Evolutionary conservation across 2,329 filamentous ascomycete genomes (phyloP).

Genomic region (Alternaria novae-zelandiae): DNA sequence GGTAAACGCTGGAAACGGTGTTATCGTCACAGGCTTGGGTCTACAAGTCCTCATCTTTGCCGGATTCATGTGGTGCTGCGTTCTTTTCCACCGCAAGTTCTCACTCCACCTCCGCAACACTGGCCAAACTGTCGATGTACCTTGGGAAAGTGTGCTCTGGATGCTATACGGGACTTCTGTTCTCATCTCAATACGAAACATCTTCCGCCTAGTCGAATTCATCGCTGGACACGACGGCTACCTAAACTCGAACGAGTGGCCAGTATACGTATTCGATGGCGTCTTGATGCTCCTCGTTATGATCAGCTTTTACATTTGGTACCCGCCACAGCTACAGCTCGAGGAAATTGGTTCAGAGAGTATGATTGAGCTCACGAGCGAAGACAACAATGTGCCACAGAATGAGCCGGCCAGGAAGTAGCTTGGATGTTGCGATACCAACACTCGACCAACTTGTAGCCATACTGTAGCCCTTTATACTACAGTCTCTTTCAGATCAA

Average conservation of each 20-base stretch:
- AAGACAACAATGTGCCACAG: neutral
- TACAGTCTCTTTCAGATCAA: constrained; percentile 20
- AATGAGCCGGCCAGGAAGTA: neutral
- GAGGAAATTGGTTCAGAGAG: neutral
- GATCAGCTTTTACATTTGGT: constrained; percentile 14
- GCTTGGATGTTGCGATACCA: neutral
- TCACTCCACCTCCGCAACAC: constrained; percentile 24
- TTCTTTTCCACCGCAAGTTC: constrained; percentile 53
- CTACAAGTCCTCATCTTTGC: constrained; percentile 65
- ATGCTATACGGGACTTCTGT: constrained; percentile 46
- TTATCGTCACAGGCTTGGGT: constrained; percentile 62
- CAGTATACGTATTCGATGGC: constrained; percentile 58
- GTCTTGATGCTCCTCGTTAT: constrained; percentile 49
- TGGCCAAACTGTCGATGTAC: constrained; percentile 10
- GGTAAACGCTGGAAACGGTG: constrained; percentile 12
- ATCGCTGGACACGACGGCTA: constrained; percentile 49
- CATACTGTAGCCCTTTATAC: neutral
- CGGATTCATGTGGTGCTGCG: constrained; percentile 58
- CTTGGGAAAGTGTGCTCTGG: constrained; percentile 41
- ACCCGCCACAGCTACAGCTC: constrained; percentile 8
- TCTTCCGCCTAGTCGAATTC: constrained; percentile 58
- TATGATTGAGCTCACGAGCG: constrained; percentile 12
- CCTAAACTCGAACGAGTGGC: constrained; percentile 57
- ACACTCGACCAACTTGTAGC: neutral
- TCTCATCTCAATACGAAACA: constrained; percentile 54